A percentile compares a stretch with the other conserved stretches of the same genome.
Conservation (phyloP, 257 asterid species). For the Ballota nigra region DNA sequence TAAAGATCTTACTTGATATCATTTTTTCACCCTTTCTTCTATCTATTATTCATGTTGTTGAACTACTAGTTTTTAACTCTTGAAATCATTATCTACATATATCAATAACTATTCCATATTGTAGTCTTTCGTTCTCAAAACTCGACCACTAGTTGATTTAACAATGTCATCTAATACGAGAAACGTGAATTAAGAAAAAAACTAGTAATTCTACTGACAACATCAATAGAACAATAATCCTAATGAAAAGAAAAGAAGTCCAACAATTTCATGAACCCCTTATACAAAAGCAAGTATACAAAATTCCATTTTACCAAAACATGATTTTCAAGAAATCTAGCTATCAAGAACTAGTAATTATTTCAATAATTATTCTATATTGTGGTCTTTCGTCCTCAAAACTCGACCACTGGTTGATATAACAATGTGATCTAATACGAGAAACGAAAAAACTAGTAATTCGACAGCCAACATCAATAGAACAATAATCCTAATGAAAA, state of each 20-base stretch:
- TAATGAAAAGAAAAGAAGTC: too few species aligned
- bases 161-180: neutral
- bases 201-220: too few species aligned
- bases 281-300: too few species aligned
- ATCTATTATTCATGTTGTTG: too few species aligned
- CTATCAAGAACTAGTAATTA: too few species aligned
- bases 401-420: neutral
- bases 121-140: neutral
- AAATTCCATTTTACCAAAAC: too few species aligned
- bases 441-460: too few species aligned
- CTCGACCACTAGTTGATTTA: neutral
- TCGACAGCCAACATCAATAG: neutral
- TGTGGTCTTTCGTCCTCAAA: neutral
- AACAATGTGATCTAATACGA: neutral
- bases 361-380: too few species aligned
- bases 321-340: too few species aligned
- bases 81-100: neutral
- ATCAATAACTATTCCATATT: neutral
- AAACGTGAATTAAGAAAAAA: neutral
- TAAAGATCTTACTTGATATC: neutral
- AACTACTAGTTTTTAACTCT: neutral
- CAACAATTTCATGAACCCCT: too few species aligned
- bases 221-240: too few species aligned
- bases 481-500: neutral
- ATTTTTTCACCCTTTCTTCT: neutral